Evolutionary conservation across 164 flowering plant species (phyloP), one percentile per base, ranked within the genome.

Genomic region (Piper longum): DNA sequence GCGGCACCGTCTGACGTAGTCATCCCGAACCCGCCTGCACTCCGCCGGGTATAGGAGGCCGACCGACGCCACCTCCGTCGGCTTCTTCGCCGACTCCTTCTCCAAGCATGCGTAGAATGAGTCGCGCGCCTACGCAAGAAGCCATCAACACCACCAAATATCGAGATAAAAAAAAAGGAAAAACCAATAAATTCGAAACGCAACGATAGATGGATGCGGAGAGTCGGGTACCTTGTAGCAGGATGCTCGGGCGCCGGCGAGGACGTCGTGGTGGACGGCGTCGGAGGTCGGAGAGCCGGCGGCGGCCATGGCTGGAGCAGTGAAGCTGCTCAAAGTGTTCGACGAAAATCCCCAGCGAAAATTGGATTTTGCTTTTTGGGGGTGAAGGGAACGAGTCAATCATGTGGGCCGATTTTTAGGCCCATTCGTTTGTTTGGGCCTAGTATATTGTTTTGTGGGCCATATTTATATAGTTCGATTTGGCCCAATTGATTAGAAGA

Each of bases 81-180:
- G 85, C 58, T 82, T 82, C 77, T 87, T 89, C 69, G 67, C 65
- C 2, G 92, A 82, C 72, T 83, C 81, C 73, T 79, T 89, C 76
- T 78, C 95, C 58, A 85, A 43, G 59, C 96, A 91, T 5, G 84
- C 71, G 63, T 87, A 89, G 72, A 91, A 91, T 4, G 88, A 87
- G 73, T 91, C 95, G 4, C 95, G 80, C 4, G 91, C 89, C 97
- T 91, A 56, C 41, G 57, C 4, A 16, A 43, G 8, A 14, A 16
- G n/a, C 4, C 1, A 6, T 7, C 9, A 65, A 19, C 7, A 26
- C 41, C 41, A 18, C 43, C 51, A 41, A 17, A n/a, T 56, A 56
- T 57, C 43, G 7, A 44, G 4, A 41, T 0, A 63, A 6, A 16
- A 36, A 41, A 56, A 14, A 16, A 39, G 40, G 9, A 14, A 43